Conservation (phyloP, 345 rosid genomes). For the Corchorus capsularis region DNA sequence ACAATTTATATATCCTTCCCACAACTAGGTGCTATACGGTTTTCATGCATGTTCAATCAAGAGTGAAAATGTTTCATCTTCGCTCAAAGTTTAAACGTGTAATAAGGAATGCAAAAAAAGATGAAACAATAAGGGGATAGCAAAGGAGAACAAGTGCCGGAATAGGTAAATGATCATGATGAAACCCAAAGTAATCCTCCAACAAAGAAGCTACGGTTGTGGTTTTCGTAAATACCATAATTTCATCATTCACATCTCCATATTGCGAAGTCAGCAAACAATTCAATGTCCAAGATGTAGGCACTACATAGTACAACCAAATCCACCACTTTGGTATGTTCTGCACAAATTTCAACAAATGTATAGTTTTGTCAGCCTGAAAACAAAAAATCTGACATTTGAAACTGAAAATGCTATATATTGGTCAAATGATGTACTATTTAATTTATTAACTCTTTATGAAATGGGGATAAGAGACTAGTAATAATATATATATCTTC, state of each 20-base stretch:
- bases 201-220: constrained; percentile 46
- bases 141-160: constrained; percentile 41
- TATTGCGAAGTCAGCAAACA: constrained; percentile 62
- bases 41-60: too few relatives aligned
- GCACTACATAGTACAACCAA: not conserved
- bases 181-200: constrained; percentile 58
- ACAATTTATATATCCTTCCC: too few relatives aligned
- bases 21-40: too few relatives aligned
- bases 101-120: constrained; percentile 5
- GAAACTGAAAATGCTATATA: too few relatives aligned
- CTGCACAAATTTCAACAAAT: not conserved
- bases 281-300: not conserved
- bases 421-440: too few relatives aligned
- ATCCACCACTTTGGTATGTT: not conserved
- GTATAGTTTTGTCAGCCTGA: too few relatives aligned
- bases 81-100: too few relatives aligned
- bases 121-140: constrained; percentile 53
- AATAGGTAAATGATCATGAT: constrained; percentile 37
- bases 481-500: too few relatives aligned
- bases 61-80: too few relatives aligned
- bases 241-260: constrained; percentile 53
- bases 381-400: too few relatives aligned
- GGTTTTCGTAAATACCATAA: constrained; percentile 51
- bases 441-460: too few relatives aligned
- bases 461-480: too few relatives aligned